phyloP scores from a whole-genome alignment of 1,284 basidiomycete genomes.

The Apiotrichum domesticum region DNA sequence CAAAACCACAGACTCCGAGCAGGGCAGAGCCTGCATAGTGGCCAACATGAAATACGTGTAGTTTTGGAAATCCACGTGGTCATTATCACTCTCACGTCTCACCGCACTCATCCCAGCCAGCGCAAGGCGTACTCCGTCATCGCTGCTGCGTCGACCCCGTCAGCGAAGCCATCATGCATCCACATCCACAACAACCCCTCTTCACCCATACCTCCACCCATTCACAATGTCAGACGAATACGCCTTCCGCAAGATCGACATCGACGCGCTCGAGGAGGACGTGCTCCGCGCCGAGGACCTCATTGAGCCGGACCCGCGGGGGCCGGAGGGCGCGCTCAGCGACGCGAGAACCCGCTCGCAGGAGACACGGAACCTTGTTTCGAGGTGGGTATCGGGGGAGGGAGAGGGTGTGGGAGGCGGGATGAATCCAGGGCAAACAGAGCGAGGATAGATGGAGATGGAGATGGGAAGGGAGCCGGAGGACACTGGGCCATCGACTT shows the following conservation, averaged over 20 bases:
- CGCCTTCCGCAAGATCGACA: conserved; percentile 87
- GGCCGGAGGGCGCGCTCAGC: conserved; percentile 63
- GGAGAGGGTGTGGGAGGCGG: too few relatives aligned
- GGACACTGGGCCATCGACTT: neutral
- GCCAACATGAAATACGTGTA: too few relatives aligned
- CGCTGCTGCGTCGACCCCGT: too few relatives aligned
- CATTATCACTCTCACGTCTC: too few relatives aligned
- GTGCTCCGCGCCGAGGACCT: conserved; percentile 76
- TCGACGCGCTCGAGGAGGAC: conserved; percentile 85
- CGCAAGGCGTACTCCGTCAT: neutral
- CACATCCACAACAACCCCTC: too few relatives aligned
- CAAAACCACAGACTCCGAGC: neutral
- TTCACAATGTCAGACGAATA: conserved; percentile 56
- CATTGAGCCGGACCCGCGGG: conserved; percentile 77
- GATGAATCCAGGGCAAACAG: too few relatives aligned
- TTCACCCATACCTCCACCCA: neutral
- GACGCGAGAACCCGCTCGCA: conserved; percentile 70
- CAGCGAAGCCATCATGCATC: too few relatives aligned
- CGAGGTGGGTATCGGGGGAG: conserved; percentile 55
- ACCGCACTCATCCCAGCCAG: too few relatives aligned
- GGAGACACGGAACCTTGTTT: conserved; percentile 65
- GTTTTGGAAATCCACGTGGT: too few relatives aligned
- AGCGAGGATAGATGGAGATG: neutral
- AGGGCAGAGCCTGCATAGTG: too few relatives aligned
- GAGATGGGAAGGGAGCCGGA: neutral